Conservation (phyloP, 331 rosid species). For the Quercus phellos region DNA sequence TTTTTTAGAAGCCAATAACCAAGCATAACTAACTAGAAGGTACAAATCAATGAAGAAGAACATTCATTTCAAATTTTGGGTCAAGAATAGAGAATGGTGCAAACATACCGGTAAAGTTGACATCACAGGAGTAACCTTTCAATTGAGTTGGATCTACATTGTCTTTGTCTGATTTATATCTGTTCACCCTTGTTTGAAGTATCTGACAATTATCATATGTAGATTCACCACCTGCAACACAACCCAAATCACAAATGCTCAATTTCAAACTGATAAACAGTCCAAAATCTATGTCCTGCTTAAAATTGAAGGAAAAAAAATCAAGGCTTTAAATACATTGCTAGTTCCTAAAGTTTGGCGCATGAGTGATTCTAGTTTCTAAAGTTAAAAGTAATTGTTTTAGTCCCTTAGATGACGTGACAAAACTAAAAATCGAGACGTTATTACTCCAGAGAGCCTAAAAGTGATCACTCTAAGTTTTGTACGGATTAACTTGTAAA, state of each 20-base stretch:
- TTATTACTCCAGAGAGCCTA: too few relatives aligned
- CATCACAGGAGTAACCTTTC: slow-evolving; percentile 79
- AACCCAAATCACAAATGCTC: slow-evolving; percentile 13
- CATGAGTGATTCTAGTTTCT: too few relatives aligned
- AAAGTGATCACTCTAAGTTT: too few relatives aligned
- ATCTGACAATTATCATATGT: slow-evolving; percentile 78
- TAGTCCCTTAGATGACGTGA: too few relatives aligned
- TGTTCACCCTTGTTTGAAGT: slow-evolving; percentile 89
- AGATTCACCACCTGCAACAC: slow-evolving; percentile 83
- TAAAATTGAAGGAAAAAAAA: too few relatives aligned
- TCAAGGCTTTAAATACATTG: too few relatives aligned
- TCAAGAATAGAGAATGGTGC: not conserved
- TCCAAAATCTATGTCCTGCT: not conserved
- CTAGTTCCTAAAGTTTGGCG: too few relatives aligned
- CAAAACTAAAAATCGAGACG: rapidly evolving
- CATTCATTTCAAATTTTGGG: not conserved
- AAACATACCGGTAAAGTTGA: slow-evolving; percentile 64
- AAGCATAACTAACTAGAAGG: not conserved
- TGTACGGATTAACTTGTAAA: too few relatives aligned
- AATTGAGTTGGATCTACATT: slow-evolving; percentile 49
- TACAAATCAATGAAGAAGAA: not conserved
- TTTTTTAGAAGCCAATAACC: not conserved
- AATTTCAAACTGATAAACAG: slow-evolving; percentile 8
- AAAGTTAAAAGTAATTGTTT: too few relatives aligned
- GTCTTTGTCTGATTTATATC: slow-evolving; percentile 70